Base-by-base conservation (phyloP, 164 flowering plant species). In the Piper betle region DNA sequence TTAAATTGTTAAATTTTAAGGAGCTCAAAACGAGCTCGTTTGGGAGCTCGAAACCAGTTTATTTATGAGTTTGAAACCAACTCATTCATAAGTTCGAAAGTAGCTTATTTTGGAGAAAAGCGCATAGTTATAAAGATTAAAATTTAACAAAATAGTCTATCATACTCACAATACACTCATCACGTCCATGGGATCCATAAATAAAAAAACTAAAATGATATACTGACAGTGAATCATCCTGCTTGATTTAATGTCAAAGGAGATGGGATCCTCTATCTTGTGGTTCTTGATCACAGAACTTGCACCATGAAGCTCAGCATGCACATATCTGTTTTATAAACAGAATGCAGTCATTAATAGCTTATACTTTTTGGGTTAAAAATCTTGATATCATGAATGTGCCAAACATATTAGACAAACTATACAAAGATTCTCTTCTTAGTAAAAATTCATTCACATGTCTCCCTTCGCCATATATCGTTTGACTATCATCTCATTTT, bases 221-320 rank as follows among this genome's bases (percentile, higher is more conserved):
- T 46, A 66, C 85, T 80, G 72, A 92, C 98, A 37, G 98, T 92
- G 74, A 80, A 92, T 68, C 88, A 89, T 68, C 98, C 98, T 19
- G 98, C 84, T 81, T 92, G 98, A 71, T 87, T 92, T 64, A 92
- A 72, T 64, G 97, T 84, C 41, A 89, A 91, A 69, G 97, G 98
- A 43, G 98, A 89, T 79, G 56, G 89, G 82, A 46, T 73, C 74
- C 52, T 87, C 96, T 20, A 91, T 91, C 74, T 77, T 87, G 78
- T 92, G 97, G 73, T 92, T 92, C 80, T 92, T 92, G 57, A 92
- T 89, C 63, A 92, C 80, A 53, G 98, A 92, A 73, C n/a, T n/a
- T n/a, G 98, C 98, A 68, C 98, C 98, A 78, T 92, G 97, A 52
- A 92, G 83, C 13, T 92, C 98, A 25, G 98, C 98, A 72, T 92